Base-by-base conservation (phyloP, 331 rosid species). In the Phaseolus coccineus region DNA sequence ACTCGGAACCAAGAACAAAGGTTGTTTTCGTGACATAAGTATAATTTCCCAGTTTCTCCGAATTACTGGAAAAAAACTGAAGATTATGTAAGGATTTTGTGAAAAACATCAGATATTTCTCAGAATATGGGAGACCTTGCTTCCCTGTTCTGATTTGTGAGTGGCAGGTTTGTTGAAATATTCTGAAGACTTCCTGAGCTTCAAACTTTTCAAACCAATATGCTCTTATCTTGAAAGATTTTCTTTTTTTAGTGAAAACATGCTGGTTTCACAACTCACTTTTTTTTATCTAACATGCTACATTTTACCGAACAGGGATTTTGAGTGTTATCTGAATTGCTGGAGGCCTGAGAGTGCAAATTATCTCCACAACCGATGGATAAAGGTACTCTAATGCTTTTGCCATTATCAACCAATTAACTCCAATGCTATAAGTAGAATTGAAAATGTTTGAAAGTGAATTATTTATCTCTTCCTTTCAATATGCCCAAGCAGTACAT, bases 311-410 rank as follows among this genome's bases (percentile, higher is more conserved):
- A 80, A 74, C 92, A 93, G 96, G 88, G 53, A 73, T 56, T 69
- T 66, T 37, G 62, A 77, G 85, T 69, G 58, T 62, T 58, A 46
- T 74, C 74, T 71, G 51, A 44, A 67, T 55, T 69, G 71, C 79
- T 58, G 35, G 47, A 87, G 81, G 80, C 71, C 76, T 79, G 46
- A 64, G 78, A 50, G 69, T 47, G 73, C 57, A 30, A 57, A 69
- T 39, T 74, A 83, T 37, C 67, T 78, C 37, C 46, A 22, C 76
- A 84, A 73, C 56, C 81, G 69, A 93, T 91, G 98, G 96, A 90
- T 79, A 91, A 87, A 85, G 93, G 98, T 94, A 86, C 66, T 66
- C 48, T 66, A 77, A 62, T 31, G 3, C 22, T 82, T 65, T 56
- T 65, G 66, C 58, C 24, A 13, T 44, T 77, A 16, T 79, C 72